Percentiles rank a stretch among this genome's conserved stretches.
phyloP scores from a whole-genome alignment of 345 rosid species.

The Euphorbia peplus region DNA sequence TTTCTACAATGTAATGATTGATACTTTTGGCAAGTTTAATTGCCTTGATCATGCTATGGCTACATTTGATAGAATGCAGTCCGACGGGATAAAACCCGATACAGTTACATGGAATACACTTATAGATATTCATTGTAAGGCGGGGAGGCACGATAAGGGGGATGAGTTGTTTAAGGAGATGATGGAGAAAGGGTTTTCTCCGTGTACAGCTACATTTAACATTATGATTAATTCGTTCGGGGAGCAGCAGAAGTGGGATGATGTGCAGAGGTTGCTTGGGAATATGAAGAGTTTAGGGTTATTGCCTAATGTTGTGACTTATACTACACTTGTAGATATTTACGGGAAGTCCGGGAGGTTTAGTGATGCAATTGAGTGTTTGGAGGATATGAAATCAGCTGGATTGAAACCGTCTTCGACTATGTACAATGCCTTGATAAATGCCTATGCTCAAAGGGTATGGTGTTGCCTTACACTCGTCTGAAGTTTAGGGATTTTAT shows the following conservation, averaged over 20 bases:
- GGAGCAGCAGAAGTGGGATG: constrained; percentile 79
- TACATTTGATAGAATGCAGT: constrained; percentile 73
- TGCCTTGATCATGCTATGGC: constrained; percentile 90
- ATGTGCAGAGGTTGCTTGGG: constrained; percentile 58
- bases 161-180: constrained; percentile 77
- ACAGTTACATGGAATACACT: constrained; percentile 93
- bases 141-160: constrained; percentile 64
- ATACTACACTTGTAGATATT: constrained; percentile 81
- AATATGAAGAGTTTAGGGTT: constrained; percentile 70
- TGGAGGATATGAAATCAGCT: constrained; percentile 79
- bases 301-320: constrained; percentile 68
- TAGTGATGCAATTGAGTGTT: constrained; percentile 76
- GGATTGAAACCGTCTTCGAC: constrained; percentile 79
- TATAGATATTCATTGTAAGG: constrained; percentile 81
- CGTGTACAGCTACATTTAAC: constrained; percentile 78
- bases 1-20: constrained; percentile 91
- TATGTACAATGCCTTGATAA: constrained; percentile 92
- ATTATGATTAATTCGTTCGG: constrained; percentile 87
- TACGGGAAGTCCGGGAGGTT: constrained; percentile 90
- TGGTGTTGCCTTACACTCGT: too few relatives aligned
- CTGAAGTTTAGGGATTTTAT: too few relatives aligned
- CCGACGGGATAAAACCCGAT: constrained; percentile 77
- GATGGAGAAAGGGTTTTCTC: constrained; percentile 68
- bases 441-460: constrained; percentile 98
- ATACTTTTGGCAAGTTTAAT: constrained; percentile 86